phyloP scores from a whole-genome alignment of 176 grass and related monocot species.

The Zizania latifolia region DNA sequence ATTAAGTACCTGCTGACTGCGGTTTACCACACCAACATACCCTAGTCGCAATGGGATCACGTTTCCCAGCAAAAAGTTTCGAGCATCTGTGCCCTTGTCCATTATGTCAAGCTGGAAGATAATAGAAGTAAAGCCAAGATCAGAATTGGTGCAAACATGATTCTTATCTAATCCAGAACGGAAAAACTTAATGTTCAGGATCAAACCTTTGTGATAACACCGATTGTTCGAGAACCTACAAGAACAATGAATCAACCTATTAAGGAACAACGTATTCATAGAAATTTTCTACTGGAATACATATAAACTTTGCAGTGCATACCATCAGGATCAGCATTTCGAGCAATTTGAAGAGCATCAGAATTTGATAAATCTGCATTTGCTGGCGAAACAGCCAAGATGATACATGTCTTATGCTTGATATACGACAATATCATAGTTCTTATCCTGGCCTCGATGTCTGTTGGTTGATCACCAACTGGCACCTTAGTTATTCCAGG shows the following conservation, averaged over 20 bases:
- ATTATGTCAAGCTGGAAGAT: conserved; percentile 91
- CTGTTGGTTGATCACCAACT: conserved; percentile 94
- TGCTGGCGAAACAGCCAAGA: conserved; percentile 94
- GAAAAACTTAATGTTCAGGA: background rate
- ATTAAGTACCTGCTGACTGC: conserved; percentile 71
- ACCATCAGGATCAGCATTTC: conserved; percentile 93
- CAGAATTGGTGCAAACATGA: background rate
- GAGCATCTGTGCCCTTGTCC: conserved; percentile 97
- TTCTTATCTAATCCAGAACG: background rate
- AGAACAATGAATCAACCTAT: conserved; percentile 15
- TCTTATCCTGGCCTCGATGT: conserved; percentile 95
- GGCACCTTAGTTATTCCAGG: conserved; percentile 99
- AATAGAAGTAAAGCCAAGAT: conserved; percentile 23
- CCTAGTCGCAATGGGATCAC: conserved; percentile 91
- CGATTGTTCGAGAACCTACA: conserved; percentile 95
- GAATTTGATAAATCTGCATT: conserved; percentile 98
- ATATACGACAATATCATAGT: conserved; percentile 99
- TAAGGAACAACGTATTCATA: conserved; percentile 11
- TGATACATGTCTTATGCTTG: conserved; percentile 93
- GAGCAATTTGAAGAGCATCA: conserved; percentile 97
- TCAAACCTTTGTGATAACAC: conserved; percentile 97
- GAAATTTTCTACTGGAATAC: background rate
- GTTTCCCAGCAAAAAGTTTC: conserved; percentile 92
- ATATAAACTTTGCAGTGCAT: background rate
- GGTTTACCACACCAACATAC: conserved; percentile 90